A percentile compares a stretch with the other conserved stretches of the same genome.
Conservation (phyloP, 805 yeast species). For the Candida alai region DNA sequence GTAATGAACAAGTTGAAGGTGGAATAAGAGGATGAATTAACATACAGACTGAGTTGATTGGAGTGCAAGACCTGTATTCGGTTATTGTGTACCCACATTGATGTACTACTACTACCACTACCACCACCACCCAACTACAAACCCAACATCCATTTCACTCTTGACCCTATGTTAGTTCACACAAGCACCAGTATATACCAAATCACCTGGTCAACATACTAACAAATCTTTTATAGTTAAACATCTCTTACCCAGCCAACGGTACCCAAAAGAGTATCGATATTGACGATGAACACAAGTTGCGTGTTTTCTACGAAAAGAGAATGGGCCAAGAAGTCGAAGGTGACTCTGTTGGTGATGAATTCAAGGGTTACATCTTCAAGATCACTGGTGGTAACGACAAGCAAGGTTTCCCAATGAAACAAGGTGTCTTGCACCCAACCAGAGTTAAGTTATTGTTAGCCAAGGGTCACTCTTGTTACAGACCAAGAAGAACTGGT, state of each 20-base stretch:
- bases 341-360: slow-evolving; percentile 97
- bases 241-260: slow-evolving; percentile 99
- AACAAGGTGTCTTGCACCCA: slow-evolving; percentile 99
- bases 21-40: no score
- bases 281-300: slow-evolving; percentile 98
- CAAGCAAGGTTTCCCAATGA: slow-evolving; percentile 99
- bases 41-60: no score
- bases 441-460: slow-evolving; percentile 97
- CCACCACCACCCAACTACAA: no score
- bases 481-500: slow-evolving; percentile 99
- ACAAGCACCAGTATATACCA: no score
- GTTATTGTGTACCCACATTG: no score
- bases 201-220: no score
- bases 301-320: slow-evolving; percentile 98
- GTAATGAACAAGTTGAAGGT: no score
- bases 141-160: no score
- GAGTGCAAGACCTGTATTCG: no score
- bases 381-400: slow-evolving; percentile 99
- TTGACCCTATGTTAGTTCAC: no score
- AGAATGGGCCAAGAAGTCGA: slow-evolving; percentile 99
- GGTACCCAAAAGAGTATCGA: slow-evolving; percentile 99
- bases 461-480: slow-evolving; percentile 93
- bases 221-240: slow-evolving; percentile 56
- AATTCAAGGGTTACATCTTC: slow-evolving; percentile 98
- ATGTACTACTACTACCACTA: no score